Evolutionary conservation across 352 stramenopile genomes (phyloP).

Genomic region (Plasmopara viticola): DNA sequence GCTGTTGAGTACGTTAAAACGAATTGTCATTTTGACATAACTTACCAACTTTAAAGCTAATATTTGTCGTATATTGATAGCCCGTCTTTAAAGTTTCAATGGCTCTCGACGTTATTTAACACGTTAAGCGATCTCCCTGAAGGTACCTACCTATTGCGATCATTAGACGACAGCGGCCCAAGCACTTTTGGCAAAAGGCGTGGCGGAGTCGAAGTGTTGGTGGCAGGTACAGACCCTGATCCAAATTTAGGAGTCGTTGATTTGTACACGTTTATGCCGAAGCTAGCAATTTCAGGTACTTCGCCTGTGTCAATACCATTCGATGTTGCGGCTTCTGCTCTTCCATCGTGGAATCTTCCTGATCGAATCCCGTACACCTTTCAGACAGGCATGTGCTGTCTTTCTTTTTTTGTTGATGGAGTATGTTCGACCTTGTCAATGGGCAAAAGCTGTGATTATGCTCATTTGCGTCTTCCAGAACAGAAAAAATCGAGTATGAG

Average conservation of each 20-base stretch:
- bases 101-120: conserved; percentile 27
- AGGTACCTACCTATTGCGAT: conserved; percentile 35
- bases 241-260: conserved; percentile 22
- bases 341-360: conserved; percentile 41
- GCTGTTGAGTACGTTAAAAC: not conserved
- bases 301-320: conserved; percentile 11
- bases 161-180: conserved; percentile 5
- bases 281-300: conserved; percentile 1
- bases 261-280: conserved; percentile 34
- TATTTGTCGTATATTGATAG: conserved; percentile 8
- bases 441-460: conserved; percentile 29
- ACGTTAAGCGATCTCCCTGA: conserved; percentile 24
- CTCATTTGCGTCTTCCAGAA: conserved; percentile 31
- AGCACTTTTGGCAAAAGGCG: conserved; percentile 5
- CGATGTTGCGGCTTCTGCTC: not conserved
- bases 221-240: conserved; percentile 12
- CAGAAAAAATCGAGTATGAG: conserved; percentile 1
- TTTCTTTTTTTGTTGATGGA: conserved; percentile 38
- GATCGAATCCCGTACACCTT: conserved; percentile 55
- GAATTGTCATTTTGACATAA: not conserved
- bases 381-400: conserved; percentile 47
- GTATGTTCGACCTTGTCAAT: conserved; percentile 30
- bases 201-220: conserved; percentile 19
- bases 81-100: conserved; percentile 32
- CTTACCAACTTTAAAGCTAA: not conserved